Base-by-base conservation (phyloP, 352 stramenopile species). In the Globisporangium uncinulatum region DNA sequence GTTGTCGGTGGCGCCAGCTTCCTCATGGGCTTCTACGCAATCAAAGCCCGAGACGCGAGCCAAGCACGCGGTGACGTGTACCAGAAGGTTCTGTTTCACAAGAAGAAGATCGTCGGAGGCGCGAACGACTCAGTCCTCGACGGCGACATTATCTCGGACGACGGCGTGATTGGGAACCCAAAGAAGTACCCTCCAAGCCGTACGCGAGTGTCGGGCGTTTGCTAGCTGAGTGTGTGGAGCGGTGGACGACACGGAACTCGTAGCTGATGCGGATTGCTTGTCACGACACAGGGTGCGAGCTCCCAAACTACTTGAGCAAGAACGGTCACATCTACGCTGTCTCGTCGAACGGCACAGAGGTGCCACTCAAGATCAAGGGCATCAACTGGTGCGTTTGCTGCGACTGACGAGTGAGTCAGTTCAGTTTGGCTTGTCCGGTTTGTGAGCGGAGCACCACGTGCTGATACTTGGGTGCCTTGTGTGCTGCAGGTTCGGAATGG, bases 261-360 rank as follows among this genome's bases (percentile, higher is more conserved):
- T 4, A 29, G 24, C 24, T 29, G 24, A 29, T 29, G 24, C 24
- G 24, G 24, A 29, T n/a, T 48, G 43, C 9, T 15, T 24, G 0
- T 20, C 21, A 20, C 6, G 19, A 11, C 20, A 14, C 43, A 48
- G 69, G 19, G 6, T 92, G 81, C 47, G 67, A 83, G 37, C 67
- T 87, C 8, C 82, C 82, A 0, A 70, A 92, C 49, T 92, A 90
- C 52, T 58, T 76, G 43, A 89, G 76, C 63, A 86, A 87, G 53
- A 79, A 89, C 42, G 78, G 76, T 21, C 67, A 71, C 21, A 81
- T 92, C 42, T 71, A 73, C 32, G 79, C 70, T 11, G 60, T 86
- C 4, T 70, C 74, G 3, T 61, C 69, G 31, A 85, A 87, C 49
- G 78, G 82, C 9, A 80, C 71, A 0, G 71, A 77, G 13, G 77